Conservation (phyloP, 2,329 filamentous ascomycete genomes). For the Alternaria sp. region DNA sequence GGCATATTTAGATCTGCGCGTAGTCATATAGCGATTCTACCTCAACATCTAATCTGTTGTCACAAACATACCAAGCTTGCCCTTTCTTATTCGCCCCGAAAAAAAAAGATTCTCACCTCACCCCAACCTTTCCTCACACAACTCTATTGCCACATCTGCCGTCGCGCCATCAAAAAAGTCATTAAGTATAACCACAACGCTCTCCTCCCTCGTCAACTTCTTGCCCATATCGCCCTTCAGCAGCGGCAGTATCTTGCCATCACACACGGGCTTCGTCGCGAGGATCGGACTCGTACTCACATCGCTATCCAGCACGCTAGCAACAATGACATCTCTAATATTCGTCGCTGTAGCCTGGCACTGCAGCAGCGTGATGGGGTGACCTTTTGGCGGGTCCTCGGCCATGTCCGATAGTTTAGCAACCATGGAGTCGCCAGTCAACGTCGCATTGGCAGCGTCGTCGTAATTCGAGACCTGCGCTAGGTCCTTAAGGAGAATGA, state of each 20-base stretch:
- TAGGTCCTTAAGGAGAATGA: constrained; percentile 37
- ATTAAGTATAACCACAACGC: constrained; percentile 59
- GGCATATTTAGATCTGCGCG: no score
- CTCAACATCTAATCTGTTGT: no score
- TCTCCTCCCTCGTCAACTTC: constrained; percentile 51
- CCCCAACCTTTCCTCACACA: constrained; percentile 52
- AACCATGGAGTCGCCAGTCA: constrained; percentile 43
- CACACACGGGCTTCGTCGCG: constrained; percentile 61
- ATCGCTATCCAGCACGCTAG: constrained; percentile 57
- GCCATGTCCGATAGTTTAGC: constrained; percentile 33
- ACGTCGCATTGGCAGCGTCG: constrained; percentile 44
- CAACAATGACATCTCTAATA: constrained; percentile 58
- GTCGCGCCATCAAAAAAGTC: constrained; percentile 63
- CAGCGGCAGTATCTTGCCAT: constrained; percentile 60
- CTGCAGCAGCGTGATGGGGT: constrained; percentile 49
- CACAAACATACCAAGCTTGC: no score
- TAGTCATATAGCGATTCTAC: no score
- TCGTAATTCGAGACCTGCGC: constrained; percentile 46
- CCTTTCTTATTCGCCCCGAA: no score
- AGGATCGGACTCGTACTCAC: constrained; percentile 57
- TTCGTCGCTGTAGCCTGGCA: constrained; percentile 64
- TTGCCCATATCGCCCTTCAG: constrained; percentile 54
- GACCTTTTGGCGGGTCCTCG: constrained; percentile 26
- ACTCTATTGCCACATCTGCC: constrained; percentile 56
- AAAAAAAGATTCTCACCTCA: no score